Base-by-base conservation (phyloP, 2,329 filamentous ascomycete genomes). In the Venturia effusa region DNA sequence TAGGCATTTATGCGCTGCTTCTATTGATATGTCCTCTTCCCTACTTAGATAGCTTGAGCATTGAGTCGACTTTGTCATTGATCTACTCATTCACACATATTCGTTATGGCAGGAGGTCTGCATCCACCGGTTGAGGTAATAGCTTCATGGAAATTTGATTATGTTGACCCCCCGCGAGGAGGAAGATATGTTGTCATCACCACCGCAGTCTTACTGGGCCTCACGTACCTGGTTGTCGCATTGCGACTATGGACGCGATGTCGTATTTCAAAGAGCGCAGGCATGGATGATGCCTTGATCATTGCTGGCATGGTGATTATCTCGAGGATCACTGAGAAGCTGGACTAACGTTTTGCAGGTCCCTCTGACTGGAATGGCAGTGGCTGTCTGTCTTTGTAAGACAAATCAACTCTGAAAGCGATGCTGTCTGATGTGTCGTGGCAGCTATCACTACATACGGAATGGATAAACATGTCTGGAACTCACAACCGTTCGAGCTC, bases 231-330 rank as follows among this genome's bases (percentile, higher is more conserved):
- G 15, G 61, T 69, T 45, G 67, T 68, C 45, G 62, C 19, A 22
- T 59, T 66, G 32, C 65, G 68, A 34, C 61, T 69, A 48, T 68
- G 65, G 63, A 63, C 68, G 19, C 61, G 68, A 22, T 65, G 67
- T 48, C 19, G 61, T 11, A 55, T 68, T 2, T 64, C 63, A 22
- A 63, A 60, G 41, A 68, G 45, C 24, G 39, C 64, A 10, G 68
- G 68, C 2, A 17, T 66, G 13, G 68, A 69, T 62, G 68, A 69
- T 60, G 67, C 65, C 62, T 54, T 68, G 5, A 67, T 69, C 19
- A 62, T 69, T 43, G 43, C 62, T 13, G 61, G 65, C 8, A 66
- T 68, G 68, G 66, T 80, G 67, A 60, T 10, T 60, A 7, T 19
- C 5, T 22, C 30, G 4, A 5, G 22, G n/a, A 11, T 13, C 27